Evolutionary conservation across 2,329 filamentous ascomycete genomes (phyloP).

Genomic region (Apiospora sp.): DNA sequence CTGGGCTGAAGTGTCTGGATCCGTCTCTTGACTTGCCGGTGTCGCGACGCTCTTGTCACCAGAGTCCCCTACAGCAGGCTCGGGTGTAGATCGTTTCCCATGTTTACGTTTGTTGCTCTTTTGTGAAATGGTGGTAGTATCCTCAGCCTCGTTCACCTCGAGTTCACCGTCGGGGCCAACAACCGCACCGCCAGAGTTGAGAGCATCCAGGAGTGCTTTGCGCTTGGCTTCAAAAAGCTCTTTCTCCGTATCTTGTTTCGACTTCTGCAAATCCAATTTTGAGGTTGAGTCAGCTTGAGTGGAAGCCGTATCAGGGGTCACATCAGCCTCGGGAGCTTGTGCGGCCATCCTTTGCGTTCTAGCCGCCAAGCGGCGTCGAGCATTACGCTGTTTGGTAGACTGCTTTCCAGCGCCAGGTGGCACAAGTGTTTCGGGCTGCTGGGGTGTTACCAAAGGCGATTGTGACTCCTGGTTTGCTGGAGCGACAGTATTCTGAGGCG

Average conservation of each 20-base stretch:
- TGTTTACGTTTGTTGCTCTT: conserved; percentile 37
- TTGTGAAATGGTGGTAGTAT: conserved; percentile 24
- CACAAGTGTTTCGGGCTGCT: conserved; percentile 31
- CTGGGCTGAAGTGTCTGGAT: conserved; percentile 34
- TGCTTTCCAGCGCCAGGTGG: conserved; percentile 48
- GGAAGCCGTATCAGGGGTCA: neutral
- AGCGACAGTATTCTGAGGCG: neutral
- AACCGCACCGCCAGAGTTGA: conserved; percentile 61
- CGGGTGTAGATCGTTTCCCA: conserved; percentile 22
- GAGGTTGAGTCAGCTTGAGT: conserved; percentile 2
- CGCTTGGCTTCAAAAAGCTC: conserved; percentile 58
- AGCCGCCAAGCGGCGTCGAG: conserved; percentile 53
- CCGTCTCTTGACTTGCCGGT: conserved; percentile 25
- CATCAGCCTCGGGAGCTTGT: conserved; percentile 28
- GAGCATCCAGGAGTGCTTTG: conserved; percentile 57
- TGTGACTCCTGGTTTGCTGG: neutral
- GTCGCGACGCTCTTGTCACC: conserved; percentile 4
- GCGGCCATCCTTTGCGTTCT: conserved; percentile 38
- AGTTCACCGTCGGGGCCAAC: conserved; percentile 39
- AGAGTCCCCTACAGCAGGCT: neutral
- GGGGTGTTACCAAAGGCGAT: neutral
- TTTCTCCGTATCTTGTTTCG: conserved; percentile 36
- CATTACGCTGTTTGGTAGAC: conserved; percentile 60
- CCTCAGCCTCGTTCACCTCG: conserved; percentile 6
- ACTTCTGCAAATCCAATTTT: neutral